Base-by-base conservation (phyloP, 208 protist species). In the Acanthamoeba healyi region DNA sequence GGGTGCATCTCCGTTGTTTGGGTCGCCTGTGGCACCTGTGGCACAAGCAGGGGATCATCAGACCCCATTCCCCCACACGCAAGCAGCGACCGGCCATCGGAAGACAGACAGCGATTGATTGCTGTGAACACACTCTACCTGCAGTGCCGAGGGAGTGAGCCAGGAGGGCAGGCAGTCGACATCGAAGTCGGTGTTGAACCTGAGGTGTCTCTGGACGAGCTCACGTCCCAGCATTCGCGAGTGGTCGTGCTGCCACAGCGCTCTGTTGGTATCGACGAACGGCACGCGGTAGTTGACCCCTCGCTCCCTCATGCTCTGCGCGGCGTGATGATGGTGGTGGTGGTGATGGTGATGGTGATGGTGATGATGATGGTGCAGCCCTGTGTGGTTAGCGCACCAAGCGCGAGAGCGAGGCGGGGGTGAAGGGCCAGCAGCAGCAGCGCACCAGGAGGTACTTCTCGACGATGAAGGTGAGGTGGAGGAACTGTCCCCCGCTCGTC, bases 151-250 rank as follows among this genome's bases (percentile, higher is more conserved):
- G 65, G 49, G 49, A 56, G 46, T 4, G 22, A 87, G 22, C 77
- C 77, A 87, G 15, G 77, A 87, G 15, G 34, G 46, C 9, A 87
- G 2, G 10, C 10, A 19, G 77, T 87, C 77, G n/a, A 61, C 32
- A 51, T 87, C 77, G n/a, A 87, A 87, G 4, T 87, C 77, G n/a
- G 77, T 87, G n/a, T 87, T 87, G 77, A 56, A 87, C 77, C 54
- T 87, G 40, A 87, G 77, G 42, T 87, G 77, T 26, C 77, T 7
- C 10, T 56, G n/a, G 40, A 87, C 4, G 40, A 87, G 77, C 77
- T 87, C 77, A 9, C 77, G 77, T 7, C 19, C 77, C 2, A 87
- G 42, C 77, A 87, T n/a, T 17, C 22, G 2, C 29, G 77, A 87
- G 40, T 10, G 36, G 26, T 54, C 10, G 10, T 56, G 19, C 15